Percentiles rank a stretch among this genome's conserved stretches.
Evolutionary conservation across 2,329 filamentous ascomycete species (phyloP).

Genomic region (Kalmusia sp.): DNA sequence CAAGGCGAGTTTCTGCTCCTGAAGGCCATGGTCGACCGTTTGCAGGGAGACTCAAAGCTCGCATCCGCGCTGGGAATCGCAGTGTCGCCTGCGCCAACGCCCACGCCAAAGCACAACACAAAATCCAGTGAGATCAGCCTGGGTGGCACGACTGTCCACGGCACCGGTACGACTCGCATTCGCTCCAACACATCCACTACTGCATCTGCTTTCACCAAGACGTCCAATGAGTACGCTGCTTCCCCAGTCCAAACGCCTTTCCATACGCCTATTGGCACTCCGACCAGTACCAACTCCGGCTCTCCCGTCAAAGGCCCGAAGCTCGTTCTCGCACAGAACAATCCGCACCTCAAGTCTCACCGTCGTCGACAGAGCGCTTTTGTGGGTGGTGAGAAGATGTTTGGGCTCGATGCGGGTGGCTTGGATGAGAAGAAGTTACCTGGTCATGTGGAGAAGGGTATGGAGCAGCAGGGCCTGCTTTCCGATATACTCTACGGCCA

Average conservation of each 20-base stretch:
- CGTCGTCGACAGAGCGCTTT: conserved; percentile 60
- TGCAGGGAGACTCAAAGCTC: conserved; percentile 74
- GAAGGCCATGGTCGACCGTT: conserved; percentile 75
- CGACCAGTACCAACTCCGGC: conserved; percentile 41
- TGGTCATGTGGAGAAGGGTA: conserved; percentile 69
- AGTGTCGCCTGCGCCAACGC: conserved; percentile 34
- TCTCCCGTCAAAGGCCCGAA: conserved; percentile 65
- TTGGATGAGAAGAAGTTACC: conserved; percentile 61
- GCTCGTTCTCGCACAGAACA: conserved; percentile 79
- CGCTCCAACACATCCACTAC: conserved; percentile 37
- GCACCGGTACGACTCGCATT: conserved; percentile 41
- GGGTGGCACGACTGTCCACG: conserved; percentile 43
- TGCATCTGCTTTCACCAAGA: conserved; percentile 23
- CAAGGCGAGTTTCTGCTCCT: conserved; percentile 89
- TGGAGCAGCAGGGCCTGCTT: conserved; percentile 91
- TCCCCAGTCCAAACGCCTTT: conserved; percentile 28
- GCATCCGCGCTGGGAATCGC: conserved; percentile 52
- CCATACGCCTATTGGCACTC: conserved; percentile 30
- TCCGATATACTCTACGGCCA: conserved; percentile 89
- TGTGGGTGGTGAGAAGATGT: conserved; percentile 51
- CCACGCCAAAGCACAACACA: conserved; percentile 41
- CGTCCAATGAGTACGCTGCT: conserved; percentile 27
- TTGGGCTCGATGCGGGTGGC: conserved; percentile 46
- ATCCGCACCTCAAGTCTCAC: conserved; percentile 82
- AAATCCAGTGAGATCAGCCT: conserved; percentile 40